Evolutionary conservation across 805 yeast species (phyloP).

Genomic region (Candida railenensis): DNA sequence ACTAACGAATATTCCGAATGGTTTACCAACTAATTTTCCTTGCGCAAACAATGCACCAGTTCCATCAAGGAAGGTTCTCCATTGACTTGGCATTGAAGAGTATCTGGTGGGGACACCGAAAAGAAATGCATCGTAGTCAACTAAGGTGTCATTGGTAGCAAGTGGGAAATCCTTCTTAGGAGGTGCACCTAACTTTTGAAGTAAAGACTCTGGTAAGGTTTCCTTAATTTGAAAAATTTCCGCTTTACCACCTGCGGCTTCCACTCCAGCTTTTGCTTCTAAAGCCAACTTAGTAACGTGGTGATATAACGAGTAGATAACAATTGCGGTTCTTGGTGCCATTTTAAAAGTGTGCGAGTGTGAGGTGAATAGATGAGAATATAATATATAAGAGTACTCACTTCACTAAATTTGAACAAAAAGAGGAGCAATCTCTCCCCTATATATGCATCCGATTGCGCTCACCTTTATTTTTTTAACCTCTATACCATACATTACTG

Average conservation of each 20-base stretch:
- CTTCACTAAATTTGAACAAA: too few species aligned
- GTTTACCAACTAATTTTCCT: slow-evolving; percentile 70
- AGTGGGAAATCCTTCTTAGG: slow-evolving; percentile 48
- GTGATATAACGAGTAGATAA: slow-evolving; percentile 67
- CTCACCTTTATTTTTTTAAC: too few species aligned
- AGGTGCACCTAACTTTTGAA: slow-evolving; percentile 55
- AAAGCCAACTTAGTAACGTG: slow-evolving; percentile 66
- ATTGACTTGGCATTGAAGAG: slow-evolving; percentile 76
- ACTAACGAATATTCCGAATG: slow-evolving; percentile 68
- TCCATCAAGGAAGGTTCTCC: slow-evolving; percentile 71
- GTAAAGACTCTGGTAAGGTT: slow-evolving; percentile 56
- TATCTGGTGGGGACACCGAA: slow-evolving; percentile 82
- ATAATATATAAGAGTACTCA: too few species aligned
- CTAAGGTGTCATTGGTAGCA: slow-evolving; percentile 56
- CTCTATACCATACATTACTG: too few species aligned
- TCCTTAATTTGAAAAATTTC: slow-evolving; percentile 69
- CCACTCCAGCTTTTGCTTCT: slow-evolving; percentile 60
- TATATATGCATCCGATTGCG: background rate
- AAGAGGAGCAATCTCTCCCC: background rate
- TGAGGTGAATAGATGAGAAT: too few species aligned
- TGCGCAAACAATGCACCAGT: slow-evolving; percentile 77
- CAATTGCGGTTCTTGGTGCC: slow-evolving; percentile 31
- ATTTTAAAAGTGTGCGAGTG: slow-evolving; percentile 8
- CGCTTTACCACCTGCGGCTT: slow-evolving; percentile 60
- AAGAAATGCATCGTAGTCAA: slow-evolving; percentile 67